These are phyloP conservation scores for Acer yangbiense DNA, from an alignment of 345 rosid genomes.

Conservation along the genomic window DNA sequence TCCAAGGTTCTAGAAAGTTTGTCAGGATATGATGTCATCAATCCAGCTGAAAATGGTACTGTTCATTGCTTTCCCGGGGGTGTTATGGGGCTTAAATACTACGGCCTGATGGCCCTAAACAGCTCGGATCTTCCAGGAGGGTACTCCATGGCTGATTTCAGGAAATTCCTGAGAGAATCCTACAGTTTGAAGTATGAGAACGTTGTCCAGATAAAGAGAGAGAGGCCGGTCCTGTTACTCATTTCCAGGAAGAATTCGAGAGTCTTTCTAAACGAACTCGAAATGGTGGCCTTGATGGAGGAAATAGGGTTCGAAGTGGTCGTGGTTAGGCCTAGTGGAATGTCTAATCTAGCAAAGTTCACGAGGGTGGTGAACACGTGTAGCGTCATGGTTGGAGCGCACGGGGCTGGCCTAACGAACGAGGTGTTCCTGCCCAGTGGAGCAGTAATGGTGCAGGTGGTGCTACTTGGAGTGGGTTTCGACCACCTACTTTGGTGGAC, in stretches of 20 bases:
- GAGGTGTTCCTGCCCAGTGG: constrained; percentile 35
- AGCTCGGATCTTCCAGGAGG: constrained; percentile 29
- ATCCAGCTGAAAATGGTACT: constrained; percentile 26
- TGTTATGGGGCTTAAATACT: constrained; percentile 37
- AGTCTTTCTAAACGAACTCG: constrained; percentile 32
- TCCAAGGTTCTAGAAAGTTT: constrained; percentile 18
- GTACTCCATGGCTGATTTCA: constrained; percentile 41
- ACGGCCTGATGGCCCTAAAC: constrained; percentile 30
- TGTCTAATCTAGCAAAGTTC: constrained; percentile 27
- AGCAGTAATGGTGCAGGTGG: constrained; percentile 42
- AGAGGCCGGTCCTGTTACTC: constrained; percentile 35
- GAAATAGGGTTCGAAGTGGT: constrained; percentile 34
- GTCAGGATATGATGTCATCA: constrained; percentile 31
- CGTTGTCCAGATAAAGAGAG: constrained; percentile 17
- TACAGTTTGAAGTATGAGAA: constrained; percentile 27
- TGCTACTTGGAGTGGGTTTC: constrained; percentile 41
- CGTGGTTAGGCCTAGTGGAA: constrained; percentile 7
- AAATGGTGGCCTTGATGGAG: constrained; percentile 29
- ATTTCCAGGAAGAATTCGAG: constrained; percentile 36
- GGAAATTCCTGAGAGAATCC: constrained; percentile 33
- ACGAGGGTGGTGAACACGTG: constrained; percentile 28
- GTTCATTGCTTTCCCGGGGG: constrained; percentile 51
- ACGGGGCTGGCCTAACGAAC: constrained; percentile 47
- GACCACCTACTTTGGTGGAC: constrained; percentile 24
- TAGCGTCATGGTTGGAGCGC: constrained; percentile 38